These are phyloP conservation scores for Penicillium paxilli DNA, from an alignment of 495 filamentous ascomycete genomes.

Conservation along the genomic window DNA sequence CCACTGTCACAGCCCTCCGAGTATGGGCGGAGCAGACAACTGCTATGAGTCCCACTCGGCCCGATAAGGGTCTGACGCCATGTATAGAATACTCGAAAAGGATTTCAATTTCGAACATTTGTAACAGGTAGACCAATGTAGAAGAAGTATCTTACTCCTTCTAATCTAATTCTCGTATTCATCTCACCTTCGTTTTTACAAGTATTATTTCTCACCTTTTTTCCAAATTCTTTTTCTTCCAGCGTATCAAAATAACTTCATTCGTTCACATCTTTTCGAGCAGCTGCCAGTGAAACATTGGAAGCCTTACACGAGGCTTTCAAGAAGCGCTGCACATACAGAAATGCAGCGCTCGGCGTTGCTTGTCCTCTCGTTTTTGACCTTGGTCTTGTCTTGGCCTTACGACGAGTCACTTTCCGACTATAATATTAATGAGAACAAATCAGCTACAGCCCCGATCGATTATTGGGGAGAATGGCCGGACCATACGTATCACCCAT, in stretches of 20 bases:
- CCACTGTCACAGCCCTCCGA: not conserved
- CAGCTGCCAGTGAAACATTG: slow-evolving; percentile 3
- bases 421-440: slow-evolving; percentile 42
- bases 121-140: not conserved
- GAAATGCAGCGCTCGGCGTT: slow-evolving; percentile 15
- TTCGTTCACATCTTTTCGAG: slow-evolving; percentile 2
- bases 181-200: slow-evolving; percentile 6
- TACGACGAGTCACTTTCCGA: slow-evolving; percentile 19
- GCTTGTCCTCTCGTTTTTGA: slow-evolving; percentile 13
- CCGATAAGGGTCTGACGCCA: slow-evolving; percentile 7
- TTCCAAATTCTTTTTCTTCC: not conserved
- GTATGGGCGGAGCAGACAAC: not conserved
- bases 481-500: slow-evolving; percentile 38
- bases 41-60: slow-evolving; percentile 1
- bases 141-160: not conserved
- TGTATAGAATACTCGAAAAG: slow-evolving; percentile 6
- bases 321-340: not conserved
- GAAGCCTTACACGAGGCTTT: slow-evolving; percentile 1
- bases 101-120: not conserved
- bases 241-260: not conserved
- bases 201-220: not conserved
- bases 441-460: slow-evolving; percentile 27
- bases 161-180: slow-evolving; percentile 2
- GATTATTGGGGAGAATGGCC: slow-evolving; percentile 44
- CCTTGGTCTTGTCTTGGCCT: slow-evolving; percentile 14